Percentiles rank a stretch among this genome's conserved stretches.
Conservation (phyloP, 75 land plant species). For the Selaginella moellendorffii region DNA sequence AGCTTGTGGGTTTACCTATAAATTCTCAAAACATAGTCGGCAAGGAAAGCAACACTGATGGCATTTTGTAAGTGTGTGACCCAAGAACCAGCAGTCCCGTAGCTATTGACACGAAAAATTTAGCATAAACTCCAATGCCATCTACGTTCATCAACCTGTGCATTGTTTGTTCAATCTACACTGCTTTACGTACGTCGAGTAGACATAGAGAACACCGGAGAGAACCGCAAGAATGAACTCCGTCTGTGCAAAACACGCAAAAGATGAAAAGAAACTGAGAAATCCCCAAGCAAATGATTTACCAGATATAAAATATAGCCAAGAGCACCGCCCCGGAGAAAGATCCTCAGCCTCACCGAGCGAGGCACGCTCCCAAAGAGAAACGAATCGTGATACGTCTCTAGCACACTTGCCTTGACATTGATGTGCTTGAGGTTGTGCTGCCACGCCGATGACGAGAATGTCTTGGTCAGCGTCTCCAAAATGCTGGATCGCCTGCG, state of each 20-base stretch:
- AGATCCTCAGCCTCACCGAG: not conserved
- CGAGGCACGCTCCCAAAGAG: conserved; percentile 1
- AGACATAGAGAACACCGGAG: conserved; percentile 5
- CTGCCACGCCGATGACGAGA: too few species aligned
- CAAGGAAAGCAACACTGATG: conserved; percentile 7
- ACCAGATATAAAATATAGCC: conserved; percentile 15
- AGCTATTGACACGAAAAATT: not conserved
- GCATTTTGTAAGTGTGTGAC: conserved; percentile 4
- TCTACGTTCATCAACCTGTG: not conserved
- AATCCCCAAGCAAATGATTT: too few species aligned
- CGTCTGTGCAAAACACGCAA: not conserved
- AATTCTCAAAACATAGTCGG: conserved; percentile 3
- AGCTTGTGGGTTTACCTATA: conserved; percentile 9
- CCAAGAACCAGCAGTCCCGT: not conserved
- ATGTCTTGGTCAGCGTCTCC: too few species aligned
- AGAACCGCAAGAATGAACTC: conserved; percentile 6
- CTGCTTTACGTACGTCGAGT: conserved; percentile 6
- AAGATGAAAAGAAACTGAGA: too few species aligned
- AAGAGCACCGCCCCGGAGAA: not conserved
- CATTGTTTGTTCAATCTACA: not conserved
- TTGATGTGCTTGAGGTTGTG: conserved; percentile 12
- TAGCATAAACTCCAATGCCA: not conserved
- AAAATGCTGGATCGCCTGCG: too few species aligned
- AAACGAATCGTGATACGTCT: not conserved
- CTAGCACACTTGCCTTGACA: conserved; percentile 4